Base-by-base conservation (phyloP, 768 basidiomycete genomes). In the Sarcomyxa edulis region DNA sequence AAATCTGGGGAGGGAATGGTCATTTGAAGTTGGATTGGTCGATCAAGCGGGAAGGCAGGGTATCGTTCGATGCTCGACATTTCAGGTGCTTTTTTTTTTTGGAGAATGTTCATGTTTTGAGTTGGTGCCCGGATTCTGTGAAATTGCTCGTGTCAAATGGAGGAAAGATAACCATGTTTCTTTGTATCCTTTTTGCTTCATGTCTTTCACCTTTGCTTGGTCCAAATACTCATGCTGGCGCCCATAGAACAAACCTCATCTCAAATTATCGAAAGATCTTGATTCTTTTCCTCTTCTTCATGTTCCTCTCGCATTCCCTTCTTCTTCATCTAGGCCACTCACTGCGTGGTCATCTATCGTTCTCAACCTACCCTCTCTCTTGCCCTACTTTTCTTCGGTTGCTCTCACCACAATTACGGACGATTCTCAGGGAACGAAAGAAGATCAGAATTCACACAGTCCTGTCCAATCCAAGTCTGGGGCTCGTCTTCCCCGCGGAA, bases 11-110 rank as follows among this genome's bases (percentile, higher is more conserved):
- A 66, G 74, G 40, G 76, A 79, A 44, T 88, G 83, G 82, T 71
- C 79, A 11, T 77, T 89, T 45, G 85, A 89, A 59, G 67, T 87
- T 12, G 86, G 85, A 5, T 48, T 90, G 20, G 74, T 79, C 38
- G 87, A 90, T 62, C 70, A 69, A 39, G 55, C 58, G 9, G 76
- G 78, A 10, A 66, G 72, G 42, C 64, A 64, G 45, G 86, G 87
- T 3, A 56, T 74, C 35, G 54, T 87, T 24, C 68, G 86, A 23
- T 72, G 79, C 47, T 85, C 85, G 16, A 89, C 88, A 5, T 90
- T 90, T 47, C 87, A 89, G 82, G 87, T 90, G 47, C 52, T 51
- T 52, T n/a, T n/a, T 40, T 21, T 45, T 24, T 41, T 24, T 34
- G n/a, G 24, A 24, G 32, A 19, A 32, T 40, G 23, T 37, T 15